Conservation (phyloP, 805 yeast genomes). For the Yarrowia osloensis region DNA sequence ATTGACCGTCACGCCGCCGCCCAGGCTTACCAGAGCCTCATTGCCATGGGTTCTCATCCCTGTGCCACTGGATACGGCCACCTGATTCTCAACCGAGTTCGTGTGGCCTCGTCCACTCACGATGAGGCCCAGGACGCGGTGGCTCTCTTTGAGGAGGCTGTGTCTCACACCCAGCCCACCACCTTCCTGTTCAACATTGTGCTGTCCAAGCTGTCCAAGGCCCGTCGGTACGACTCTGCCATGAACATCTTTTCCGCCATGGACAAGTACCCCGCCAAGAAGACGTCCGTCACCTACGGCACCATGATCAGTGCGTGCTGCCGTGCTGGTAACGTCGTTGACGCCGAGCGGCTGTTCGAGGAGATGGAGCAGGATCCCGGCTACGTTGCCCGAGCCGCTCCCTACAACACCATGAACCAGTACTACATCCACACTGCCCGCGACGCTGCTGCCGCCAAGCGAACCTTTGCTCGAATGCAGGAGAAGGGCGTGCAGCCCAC, state of each 20-base stretch:
- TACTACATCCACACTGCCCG: constrained; percentile 42
- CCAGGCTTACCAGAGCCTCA: constrained; percentile 38
- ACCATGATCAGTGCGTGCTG: constrained; percentile 46
- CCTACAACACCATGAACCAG: constrained; percentile 46
- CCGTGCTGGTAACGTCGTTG: constrained; percentile 42
- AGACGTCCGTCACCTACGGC: constrained; percentile 44
- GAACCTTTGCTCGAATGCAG: constrained; percentile 40
- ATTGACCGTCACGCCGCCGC: constrained; percentile 32
- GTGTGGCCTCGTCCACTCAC: constrained; percentile 29
- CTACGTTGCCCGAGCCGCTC: constrained; percentile 42
- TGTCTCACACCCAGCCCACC: constrained; percentile 37
- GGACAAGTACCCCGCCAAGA: constrained; percentile 36
- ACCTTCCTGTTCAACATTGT: constrained; percentile 44
- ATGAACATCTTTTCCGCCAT: constrained; percentile 41
- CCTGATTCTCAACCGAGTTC: constrained; percentile 35
- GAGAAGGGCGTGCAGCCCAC: constrained; percentile 41
- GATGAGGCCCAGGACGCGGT: constrained; percentile 44
- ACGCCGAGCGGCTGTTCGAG: constrained; percentile 41
- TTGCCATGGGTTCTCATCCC: constrained; percentile 40
- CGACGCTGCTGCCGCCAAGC: constrained; percentile 42
- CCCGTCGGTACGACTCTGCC: constrained; percentile 44
- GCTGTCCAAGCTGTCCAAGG: constrained; percentile 44
- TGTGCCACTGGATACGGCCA: constrained; percentile 44
- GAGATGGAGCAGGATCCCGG: constrained; percentile 43
- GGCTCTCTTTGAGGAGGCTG: constrained; percentile 41